These are phyloP conservation scores for Colletotrichum sp. DNA, from an alignment of 2,329 filamentous ascomycete genomes.

Conservation along the genomic window DNA sequence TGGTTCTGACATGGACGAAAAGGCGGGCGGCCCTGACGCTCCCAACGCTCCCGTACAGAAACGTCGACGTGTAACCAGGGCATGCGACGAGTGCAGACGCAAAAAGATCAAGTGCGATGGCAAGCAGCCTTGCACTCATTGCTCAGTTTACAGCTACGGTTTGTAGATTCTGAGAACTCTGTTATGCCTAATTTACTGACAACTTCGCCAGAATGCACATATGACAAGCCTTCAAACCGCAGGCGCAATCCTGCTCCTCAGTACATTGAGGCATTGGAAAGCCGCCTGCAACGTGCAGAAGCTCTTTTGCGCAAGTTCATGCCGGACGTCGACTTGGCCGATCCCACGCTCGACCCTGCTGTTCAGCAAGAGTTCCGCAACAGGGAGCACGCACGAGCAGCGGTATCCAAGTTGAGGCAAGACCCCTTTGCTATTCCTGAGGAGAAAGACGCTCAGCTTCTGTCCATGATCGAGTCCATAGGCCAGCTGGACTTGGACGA, in stretches of 20 bases:
- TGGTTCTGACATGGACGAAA: constrained; percentile 45
- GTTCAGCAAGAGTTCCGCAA: constrained; percentile 72
- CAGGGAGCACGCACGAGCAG: constrained; percentile 55
- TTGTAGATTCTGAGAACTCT: constrained; percentile 33
- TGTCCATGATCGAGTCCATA: constrained; percentile 94
- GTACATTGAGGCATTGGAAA: constrained; percentile 90
- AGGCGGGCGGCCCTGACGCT: constrained; percentile 31
- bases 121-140: constrained; percentile 91
- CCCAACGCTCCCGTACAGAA: constrained; percentile 72
- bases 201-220: constrained; percentile 76
- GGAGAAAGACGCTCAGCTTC: constrained; percentile 74
- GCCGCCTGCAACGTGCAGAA: constrained; percentile 82
- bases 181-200: constrained; percentile 24
- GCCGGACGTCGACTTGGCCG: constrained; percentile 83
- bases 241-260: constrained; percentile 89
- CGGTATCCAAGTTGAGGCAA: constrained; percentile 45
- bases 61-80: constrained; percentile 77
- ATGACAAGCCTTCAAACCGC: constrained; percentile 92
- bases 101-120: constrained; percentile 91
- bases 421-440: constrained; percentile 36
- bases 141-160: constrained; percentile 99
- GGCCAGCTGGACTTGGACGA: constrained; percentile 93
- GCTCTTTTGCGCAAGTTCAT: constrained; percentile 78
- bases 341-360: constrained; percentile 80
- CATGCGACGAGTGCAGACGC: constrained; percentile 81